These are phyloP conservation scores for Ceraceosorus bombacis DNA, from an alignment of 1,284 basidiomycete genomes.

Conservation along the genomic window DNA sequence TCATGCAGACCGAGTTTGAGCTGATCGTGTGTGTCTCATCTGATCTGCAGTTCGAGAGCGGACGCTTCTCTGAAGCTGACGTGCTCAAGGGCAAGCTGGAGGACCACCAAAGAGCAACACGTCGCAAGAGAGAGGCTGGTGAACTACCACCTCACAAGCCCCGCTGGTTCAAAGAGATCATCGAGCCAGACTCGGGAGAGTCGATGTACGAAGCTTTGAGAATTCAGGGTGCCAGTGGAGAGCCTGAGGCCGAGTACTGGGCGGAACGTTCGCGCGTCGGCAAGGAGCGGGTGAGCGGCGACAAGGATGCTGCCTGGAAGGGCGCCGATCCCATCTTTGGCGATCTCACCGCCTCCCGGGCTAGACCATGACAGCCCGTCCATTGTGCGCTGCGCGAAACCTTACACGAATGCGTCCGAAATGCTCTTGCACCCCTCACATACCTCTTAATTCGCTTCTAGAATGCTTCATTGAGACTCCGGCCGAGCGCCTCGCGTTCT, in stretches of 20 bases:
- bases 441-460: no score
- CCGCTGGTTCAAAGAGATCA: constrained; percentile 51
- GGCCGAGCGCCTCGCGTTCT: no score
- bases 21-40: neutral
- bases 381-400: no score
- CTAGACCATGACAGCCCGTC: neutral
- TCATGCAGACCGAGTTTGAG: neutral
- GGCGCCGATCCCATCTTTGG: constrained; percentile 13
- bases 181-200: constrained; percentile 37
- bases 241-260: constrained; percentile 32
- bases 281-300: constrained; percentile 14
- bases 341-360: neutral
- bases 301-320: constrained; percentile 21
- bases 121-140: constrained; percentile 71
- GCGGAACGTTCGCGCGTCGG: constrained; percentile 27
- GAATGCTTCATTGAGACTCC: no score
- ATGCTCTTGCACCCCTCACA: no score
- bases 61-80: constrained; percentile 83
- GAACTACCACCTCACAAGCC: constrained; percentile 66
- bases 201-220: constrained; percentile 33
- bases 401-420: no score
- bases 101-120: constrained; percentile 72
- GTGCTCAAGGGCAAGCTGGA: constrained; percentile 77
- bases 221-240: constrained; percentile 4
- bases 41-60: constrained; percentile 63